phyloP scores from a whole-genome alignment of 352 stramenopile species.

The Plasmopara viticola region DNA sequence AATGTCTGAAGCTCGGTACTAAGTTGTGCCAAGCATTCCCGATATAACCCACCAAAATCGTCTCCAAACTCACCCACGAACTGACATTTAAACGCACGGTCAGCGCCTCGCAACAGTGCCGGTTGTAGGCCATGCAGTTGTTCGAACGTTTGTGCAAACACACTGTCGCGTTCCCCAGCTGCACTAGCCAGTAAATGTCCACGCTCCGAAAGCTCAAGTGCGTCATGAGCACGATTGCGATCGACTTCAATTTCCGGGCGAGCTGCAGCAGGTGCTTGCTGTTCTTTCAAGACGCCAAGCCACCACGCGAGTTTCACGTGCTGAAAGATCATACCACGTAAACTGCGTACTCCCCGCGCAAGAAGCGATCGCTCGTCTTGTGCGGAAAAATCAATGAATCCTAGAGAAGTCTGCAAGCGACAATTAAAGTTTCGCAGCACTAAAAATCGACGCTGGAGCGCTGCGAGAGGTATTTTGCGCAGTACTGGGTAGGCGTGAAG shows the following conservation, averaged over 20 bases:
- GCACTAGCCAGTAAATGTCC: slow-evolving; percentile 20
- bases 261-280: slow-evolving; percentile 71
- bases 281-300: slow-evolving; percentile 82
- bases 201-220: slow-evolving; percentile 36
- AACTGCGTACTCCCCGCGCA: slow-evolving; percentile 40
- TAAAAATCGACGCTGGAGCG: slow-evolving; percentile 74
- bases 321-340: slow-evolving; percentile 79
- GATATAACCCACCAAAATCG: slow-evolving; percentile 87
- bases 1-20: slow-evolving; percentile 83
- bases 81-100: slow-evolving; percentile 89
- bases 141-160: slow-evolving; percentile 84
- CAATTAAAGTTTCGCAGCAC: slow-evolving; percentile 87
- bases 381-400: slow-evolving; percentile 80
- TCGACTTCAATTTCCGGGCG: slow-evolving; percentile 83
- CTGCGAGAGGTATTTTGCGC: slow-evolving; percentile 34
- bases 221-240: slow-evolving; percentile 66
- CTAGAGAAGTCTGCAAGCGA: slow-evolving; percentile 75
- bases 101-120: slow-evolving; percentile 71
- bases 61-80: slow-evolving; percentile 89
- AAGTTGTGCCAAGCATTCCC: slow-evolving; percentile 84
- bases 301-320: slow-evolving; percentile 86
- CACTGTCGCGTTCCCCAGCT: slow-evolving; percentile 54
- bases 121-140: slow-evolving; percentile 82
- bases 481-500: slow-evolving; percentile 47
- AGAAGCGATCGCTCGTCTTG: slow-evolving; percentile 56